Base-by-base conservation (phyloP, 2,329 filamentous ascomycete species). In the Endocalyx cinctus region DNA sequence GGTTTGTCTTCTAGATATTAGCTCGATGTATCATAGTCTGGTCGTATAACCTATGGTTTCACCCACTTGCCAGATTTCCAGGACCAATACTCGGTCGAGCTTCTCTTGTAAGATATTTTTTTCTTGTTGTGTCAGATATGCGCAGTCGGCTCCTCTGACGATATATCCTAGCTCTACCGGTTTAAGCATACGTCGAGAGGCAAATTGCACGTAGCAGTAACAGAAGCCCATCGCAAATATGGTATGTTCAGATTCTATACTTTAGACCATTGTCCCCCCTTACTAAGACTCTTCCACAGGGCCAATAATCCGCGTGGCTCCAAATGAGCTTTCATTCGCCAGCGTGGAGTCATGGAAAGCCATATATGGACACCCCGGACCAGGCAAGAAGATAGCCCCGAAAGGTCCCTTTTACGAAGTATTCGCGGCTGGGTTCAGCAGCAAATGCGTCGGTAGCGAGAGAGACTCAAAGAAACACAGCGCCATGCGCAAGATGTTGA, bases 271-370 rank as follows among this genome's bases (percentile, higher is more conserved):
- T n/a, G n/a, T n/a, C n/a, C n/a, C n/a, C n/a, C n/a, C n/a, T n/a
- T n/a, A n/a, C n/a, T n/a, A n/a, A n/a, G n/a, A n/a, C n/a, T n/a
- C n/a, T 15, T 19, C 5, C 23, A 15, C 20, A 42, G 42, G 42
- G 3, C 31, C 41, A 4, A 25, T 47, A 6, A 18, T 47, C 13
- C 36, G 45, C 10, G 31, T 48, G 2, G 20, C 38, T 0, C 45
- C 45, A 3, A 41, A 46, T 17, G 43, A 46, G 28, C 41, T 48
- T 5, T 44, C 43, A 2, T 48, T 46, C 17, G 30, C 32, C 4
- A 18, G 7, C 15, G 23, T 38, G 1, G 27, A 35, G 14, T 41
- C 45, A 1, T 46, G 36, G 41, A 42, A 41, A 20, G 37, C 29
- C 5, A 46, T 48, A 11, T 48, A 48, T 22, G 45, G 42, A 1